A percentile compares a stretch with the other conserved stretches of the same genome.
Conservation (phyloP, 768 basidiomycete species). For the Lentinula aciculospora region DNA sequence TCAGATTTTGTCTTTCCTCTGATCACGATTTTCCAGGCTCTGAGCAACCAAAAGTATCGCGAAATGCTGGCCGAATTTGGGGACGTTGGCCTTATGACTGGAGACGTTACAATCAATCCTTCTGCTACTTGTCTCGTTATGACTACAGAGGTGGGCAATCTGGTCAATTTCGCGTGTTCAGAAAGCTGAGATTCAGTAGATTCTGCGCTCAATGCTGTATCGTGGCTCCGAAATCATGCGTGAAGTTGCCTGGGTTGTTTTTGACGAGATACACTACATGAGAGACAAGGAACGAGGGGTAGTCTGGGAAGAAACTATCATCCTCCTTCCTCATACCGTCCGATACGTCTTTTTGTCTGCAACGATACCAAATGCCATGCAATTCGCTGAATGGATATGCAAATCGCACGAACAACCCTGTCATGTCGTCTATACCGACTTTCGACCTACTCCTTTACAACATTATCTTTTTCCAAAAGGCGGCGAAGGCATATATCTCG, state of each 20-base stretch:
- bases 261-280: constrained; percentile 99
- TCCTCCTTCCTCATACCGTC: constrained; percentile 91
- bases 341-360: constrained; percentile 98
- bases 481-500: constrained; percentile 94
- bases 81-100: constrained; percentile 98
- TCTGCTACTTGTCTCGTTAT: constrained; percentile 96
- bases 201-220: constrained; percentile 97
- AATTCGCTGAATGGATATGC: constrained; percentile 99
- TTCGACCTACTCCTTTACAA: constrained; percentile 95
- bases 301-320: constrained; percentile 99
- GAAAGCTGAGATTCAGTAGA: constrained; percentile 39
- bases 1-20: background rate
- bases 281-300: constrained; percentile 98
- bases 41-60: constrained; percentile 98
- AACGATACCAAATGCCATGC: constrained; percentile 99
- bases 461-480: constrained; percentile 98
- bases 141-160: constrained; percentile 84
- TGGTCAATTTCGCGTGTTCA: background rate
- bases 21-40: constrained; percentile 51
- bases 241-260: constrained; percentile 99
- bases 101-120: constrained; percentile 98
- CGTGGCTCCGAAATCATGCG: constrained; percentile 99
- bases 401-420: constrained; percentile 97
- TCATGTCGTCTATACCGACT: constrained; percentile 99
- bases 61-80: constrained; percentile 97